phyloP scores from a whole-genome alignment of 2,329 filamentous ascomycete species.

The Aspergillus pseudotamarii region DNA sequence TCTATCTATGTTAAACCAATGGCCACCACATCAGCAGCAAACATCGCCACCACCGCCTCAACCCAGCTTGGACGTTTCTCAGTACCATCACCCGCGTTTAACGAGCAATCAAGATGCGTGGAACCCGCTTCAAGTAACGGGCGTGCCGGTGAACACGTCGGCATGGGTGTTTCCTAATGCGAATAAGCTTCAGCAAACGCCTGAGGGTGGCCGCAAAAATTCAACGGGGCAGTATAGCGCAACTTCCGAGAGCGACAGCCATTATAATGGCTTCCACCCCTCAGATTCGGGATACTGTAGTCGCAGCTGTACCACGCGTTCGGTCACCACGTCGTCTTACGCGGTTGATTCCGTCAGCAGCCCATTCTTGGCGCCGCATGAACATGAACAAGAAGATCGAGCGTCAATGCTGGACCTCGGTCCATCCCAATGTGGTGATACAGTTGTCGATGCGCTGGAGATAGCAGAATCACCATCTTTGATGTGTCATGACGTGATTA shows the following conservation, averaged over 20 bases:
- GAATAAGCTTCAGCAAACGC: slow-evolving; percentile 21
- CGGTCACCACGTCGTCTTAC: slow-evolving; percentile 32
- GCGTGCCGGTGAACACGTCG: slow-evolving; percentile 21
- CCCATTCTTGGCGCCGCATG: slow-evolving; percentile 26
- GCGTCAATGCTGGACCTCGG: slow-evolving; percentile 22
- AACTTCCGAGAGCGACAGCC: slow-evolving; percentile 37
- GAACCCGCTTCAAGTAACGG: slow-evolving; percentile 37
- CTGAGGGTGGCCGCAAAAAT: slow-evolving; percentile 27
- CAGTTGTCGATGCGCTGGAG: slow-evolving; percentile 36
- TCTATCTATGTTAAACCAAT: slow-evolving; percentile 24
- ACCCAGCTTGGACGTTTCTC: slow-evolving; percentile 23
- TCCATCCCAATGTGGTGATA: slow-evolving; percentile 10
- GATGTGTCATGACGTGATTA: slow-evolving; percentile 46
- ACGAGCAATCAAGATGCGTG: slow-evolving; percentile 33
- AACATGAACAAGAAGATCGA: slow-evolving; percentile 26
- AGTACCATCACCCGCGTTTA: slow-evolving; percentile 25
- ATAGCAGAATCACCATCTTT: slow-evolving; percentile 55
- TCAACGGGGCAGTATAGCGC: slow-evolving; percentile 31
- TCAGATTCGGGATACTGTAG: slow-evolving; percentile 43
- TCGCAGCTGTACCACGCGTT: slow-evolving; percentile 31
- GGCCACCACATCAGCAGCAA: slow-evolving; percentile 17
- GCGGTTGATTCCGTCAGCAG: slow-evolving; percentile 32
- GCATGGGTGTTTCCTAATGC: slow-evolving; percentile 18
- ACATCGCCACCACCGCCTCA: slow-evolving; percentile 22
- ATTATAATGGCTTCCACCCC: slow-evolving; percentile 32